A percentile compares a stretch with the other conserved stretches of the same genome.
These are phyloP conservation scores for Alternaria angustiovoidea DNA, from an alignment of 2,329 filamentous ascomycete genomes.

Conservation along the genomic window DNA sequence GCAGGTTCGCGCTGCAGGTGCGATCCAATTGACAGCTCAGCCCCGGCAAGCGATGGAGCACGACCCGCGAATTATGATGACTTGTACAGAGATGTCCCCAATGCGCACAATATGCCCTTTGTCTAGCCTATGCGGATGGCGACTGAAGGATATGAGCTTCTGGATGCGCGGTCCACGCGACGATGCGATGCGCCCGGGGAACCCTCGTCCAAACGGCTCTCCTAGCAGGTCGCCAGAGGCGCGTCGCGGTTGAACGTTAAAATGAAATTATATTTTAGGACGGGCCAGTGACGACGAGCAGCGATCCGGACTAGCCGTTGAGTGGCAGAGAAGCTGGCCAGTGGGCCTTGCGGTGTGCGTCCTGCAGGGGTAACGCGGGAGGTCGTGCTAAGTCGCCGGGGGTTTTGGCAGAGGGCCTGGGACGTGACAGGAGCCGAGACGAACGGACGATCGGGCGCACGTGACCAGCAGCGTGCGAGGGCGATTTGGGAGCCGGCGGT, in stretches of 20 bases:
- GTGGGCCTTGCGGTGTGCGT: slow-evolving; percentile 25
- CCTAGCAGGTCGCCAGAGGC: slow-evolving; percentile 35
- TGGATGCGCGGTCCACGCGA: slow-evolving; percentile 18
- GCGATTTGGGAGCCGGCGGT: neutral
- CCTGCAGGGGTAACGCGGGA: slow-evolving; percentile 33
- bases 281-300: slow-evolving; percentile 43
- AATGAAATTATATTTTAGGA: slow-evolving; percentile 42
- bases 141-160: neutral
- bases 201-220: slow-evolving; percentile 29
- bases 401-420: neutral
- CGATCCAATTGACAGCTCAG: slow-evolving; percentile 43
- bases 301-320: slow-evolving; percentile 31
- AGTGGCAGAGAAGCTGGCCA: slow-evolving; percentile 29
- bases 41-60: slow-evolving; percentile 34
- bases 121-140: slow-evolving; percentile 4
- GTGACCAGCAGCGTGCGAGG: slow-evolving; percentile 4
- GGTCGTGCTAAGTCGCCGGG: slow-evolving; percentile 14
- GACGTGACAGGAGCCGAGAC: neutral
- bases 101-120: slow-evolving; percentile 23
- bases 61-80: slow-evolving; percentile 31
- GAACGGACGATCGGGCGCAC: neutral
- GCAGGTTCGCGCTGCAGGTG: slow-evolving; percentile 43
- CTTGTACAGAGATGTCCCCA: slow-evolving; percentile 25
- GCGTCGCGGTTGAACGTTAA: slow-evolving; percentile 37
- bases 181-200: slow-evolving; percentile 29